phyloP scores from a whole-genome alignment of 805 yeast genomes.

The Saccharomyces paradoxus region DNA sequence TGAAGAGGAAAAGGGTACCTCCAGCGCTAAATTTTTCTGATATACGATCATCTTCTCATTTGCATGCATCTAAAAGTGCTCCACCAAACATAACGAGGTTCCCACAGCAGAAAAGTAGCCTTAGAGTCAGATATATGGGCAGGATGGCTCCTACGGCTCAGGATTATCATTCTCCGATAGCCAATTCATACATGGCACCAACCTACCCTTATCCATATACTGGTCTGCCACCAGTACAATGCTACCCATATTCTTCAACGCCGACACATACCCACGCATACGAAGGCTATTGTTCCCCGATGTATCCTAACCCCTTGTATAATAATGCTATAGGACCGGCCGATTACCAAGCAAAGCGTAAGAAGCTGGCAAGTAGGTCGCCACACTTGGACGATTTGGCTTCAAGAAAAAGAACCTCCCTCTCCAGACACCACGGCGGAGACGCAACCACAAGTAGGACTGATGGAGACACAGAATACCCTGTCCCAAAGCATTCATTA shows the following conservation, averaged over 20 bases:
- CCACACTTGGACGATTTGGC: neutral
- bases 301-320: constrained; percentile 2
- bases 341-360: neutral
- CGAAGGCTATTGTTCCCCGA: constrained; percentile 5
- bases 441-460: neutral
- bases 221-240: constrained; percentile 4
- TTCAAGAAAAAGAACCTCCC: neutral
- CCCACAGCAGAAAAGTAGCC: constrained; percentile 9
- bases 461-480: neutral
- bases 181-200: neutral
- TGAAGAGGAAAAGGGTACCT: constrained; percentile 23
- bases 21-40: constrained; percentile 17
- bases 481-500: neutral
- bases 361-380: neutral
- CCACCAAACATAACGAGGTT: constrained; percentile 21
- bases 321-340: neutral
- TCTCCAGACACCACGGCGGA: neutral
- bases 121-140: constrained; percentile 26
- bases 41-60: neutral
- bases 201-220: neutral
- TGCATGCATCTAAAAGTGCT: constrained; percentile 14
- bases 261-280: constrained; percentile 4
- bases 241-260: constrained; percentile 4
- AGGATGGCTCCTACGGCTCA: neutral
- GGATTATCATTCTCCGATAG: neutral